Percentiles rank a stretch among this genome's conserved stretches.
These are phyloP conservation scores for Aspergillus sp. DNA, from an alignment of 2,329 filamentous ascomycete genomes.

Conservation along the genomic window DNA sequence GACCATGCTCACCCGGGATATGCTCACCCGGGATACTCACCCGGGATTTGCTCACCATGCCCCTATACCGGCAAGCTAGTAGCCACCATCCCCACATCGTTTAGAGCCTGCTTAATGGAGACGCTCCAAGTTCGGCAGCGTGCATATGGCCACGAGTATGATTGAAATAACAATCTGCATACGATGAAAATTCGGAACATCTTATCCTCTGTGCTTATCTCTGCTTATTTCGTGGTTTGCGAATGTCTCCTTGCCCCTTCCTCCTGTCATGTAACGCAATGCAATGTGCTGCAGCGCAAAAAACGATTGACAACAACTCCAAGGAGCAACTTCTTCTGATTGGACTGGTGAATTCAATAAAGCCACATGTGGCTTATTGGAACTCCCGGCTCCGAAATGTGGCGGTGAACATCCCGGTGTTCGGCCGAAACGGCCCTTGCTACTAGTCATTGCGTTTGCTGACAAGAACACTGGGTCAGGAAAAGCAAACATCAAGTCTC, in stretches of 20 bases:
- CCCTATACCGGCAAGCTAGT: no score
- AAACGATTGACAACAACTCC: not conserved
- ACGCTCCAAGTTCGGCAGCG: not conserved
- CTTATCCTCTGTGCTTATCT: not conserved
- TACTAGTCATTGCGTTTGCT: not conserved
- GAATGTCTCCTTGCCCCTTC: not conserved
- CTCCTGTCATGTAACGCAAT: not conserved
- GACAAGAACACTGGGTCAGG: not conserved
- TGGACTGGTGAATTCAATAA: not conserved
- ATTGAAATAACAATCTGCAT: not conserved
- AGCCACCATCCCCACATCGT: no score
- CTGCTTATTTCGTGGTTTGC: not conserved
- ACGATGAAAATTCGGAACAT: not conserved
- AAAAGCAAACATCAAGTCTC: not conserved
- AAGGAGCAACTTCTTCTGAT: not conserved
- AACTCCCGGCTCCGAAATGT: conserved; percentile 7
- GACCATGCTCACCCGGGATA: no score
- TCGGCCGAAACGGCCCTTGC: not conserved
- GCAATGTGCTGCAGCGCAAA: not conserved
- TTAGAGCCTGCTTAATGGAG: not conserved
- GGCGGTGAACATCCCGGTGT: conserved; percentile 10
- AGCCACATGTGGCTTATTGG: conserved; percentile 12
- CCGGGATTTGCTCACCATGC: no score
- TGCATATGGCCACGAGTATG: not conserved
- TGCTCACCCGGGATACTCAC: no score